phyloP scores from a whole-genome alignment of 2,329 filamentous ascomycete genomes.

The Ascochyta fabae region DNA sequence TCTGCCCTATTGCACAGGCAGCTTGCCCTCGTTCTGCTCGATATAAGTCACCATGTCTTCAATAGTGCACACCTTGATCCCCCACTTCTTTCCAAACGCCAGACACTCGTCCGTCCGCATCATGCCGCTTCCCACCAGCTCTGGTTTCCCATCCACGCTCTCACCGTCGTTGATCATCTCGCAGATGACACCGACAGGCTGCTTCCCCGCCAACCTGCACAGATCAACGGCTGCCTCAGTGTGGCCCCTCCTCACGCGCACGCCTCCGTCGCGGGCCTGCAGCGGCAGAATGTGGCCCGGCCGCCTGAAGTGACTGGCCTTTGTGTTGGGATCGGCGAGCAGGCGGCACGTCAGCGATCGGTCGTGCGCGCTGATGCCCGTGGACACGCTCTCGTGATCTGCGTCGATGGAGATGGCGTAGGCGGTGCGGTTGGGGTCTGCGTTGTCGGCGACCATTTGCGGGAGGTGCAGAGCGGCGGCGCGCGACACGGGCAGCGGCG shows the following conservation, averaged over 20 bases:
- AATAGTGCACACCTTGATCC: conserved; percentile 93
- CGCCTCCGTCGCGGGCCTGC: conserved; percentile 77
- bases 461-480: conserved; percentile 77
- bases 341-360: conserved; percentile 79
- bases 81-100: conserved; percentile 85
- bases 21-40: conserved; percentile 72
- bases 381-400: conserved; percentile 69
- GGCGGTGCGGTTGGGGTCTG: conserved; percentile 86
- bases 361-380: conserved; percentile 90
- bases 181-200: conserved; percentile 80
- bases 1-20: conserved; percentile 16
- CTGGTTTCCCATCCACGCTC: conserved; percentile 70
- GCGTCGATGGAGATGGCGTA: conserved; percentile 93
- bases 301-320: conserved; percentile 70
- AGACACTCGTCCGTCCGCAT: conserved; percentile 88
- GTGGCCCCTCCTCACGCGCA: conserved; percentile 80
- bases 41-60: conserved; percentile 84
- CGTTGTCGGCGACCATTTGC: conserved; percentile 81
- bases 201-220: conserved; percentile 78
- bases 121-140: conserved; percentile 78
- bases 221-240: conserved; percentile 95
- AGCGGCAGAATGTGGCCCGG: conserved; percentile 93
- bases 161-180: conserved; percentile 90
- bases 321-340: conserved; percentile 69
- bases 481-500: conserved; percentile 74